Evolutionary conservation across 768 basidiomycete genomes (phyloP).

Genomic region (Psilocybe subaeruginosa): DNA sequence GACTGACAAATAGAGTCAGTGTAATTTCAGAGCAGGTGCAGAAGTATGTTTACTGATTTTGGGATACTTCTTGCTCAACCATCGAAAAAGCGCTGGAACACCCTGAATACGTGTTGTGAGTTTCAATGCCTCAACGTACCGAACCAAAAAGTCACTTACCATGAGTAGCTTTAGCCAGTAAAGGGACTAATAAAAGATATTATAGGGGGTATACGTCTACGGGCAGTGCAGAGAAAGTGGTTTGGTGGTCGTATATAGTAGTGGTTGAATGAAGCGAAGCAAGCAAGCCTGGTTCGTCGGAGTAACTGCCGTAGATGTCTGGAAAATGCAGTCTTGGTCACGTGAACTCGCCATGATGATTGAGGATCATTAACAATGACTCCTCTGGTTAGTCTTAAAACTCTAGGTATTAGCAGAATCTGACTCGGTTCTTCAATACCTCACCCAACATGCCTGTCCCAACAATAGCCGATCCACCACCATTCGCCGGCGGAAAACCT

Average conservation of each 20-base stretch:
- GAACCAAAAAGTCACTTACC: slow-evolving; percentile 4
- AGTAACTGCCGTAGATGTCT: neutral
- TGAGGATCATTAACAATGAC: slow-evolving; percentile 4
- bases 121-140: neutral
- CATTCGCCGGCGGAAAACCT: slow-evolving; percentile 19
- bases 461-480: slow-evolving; percentile 28
- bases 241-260: neutral
- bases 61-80: slow-evolving; percentile 98
- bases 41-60: slow-evolving; percentile 75
- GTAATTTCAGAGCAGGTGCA: neutral
- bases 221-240: neutral
- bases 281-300: neutral
- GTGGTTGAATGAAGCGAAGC: neutral
- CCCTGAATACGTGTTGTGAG: slow-evolving; percentile 54
- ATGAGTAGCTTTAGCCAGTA: slow-evolving; percentile 1
- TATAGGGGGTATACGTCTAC: slow-evolving; percentile 1
- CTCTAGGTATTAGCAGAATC: neutral
- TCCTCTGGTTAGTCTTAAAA: no score
- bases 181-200: neutral
- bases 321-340: slow-evolving; percentile 8
- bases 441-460: slow-evolving; percentile 33
- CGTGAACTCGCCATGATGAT: neutral
- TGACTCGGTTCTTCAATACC: neutral
- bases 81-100: slow-evolving; percentile 97
- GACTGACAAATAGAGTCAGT: slow-evolving; percentile 42